Evolutionary conservation across 306 rosid species (phyloP).

Genomic region (Begonia peltatifolia): DNA sequence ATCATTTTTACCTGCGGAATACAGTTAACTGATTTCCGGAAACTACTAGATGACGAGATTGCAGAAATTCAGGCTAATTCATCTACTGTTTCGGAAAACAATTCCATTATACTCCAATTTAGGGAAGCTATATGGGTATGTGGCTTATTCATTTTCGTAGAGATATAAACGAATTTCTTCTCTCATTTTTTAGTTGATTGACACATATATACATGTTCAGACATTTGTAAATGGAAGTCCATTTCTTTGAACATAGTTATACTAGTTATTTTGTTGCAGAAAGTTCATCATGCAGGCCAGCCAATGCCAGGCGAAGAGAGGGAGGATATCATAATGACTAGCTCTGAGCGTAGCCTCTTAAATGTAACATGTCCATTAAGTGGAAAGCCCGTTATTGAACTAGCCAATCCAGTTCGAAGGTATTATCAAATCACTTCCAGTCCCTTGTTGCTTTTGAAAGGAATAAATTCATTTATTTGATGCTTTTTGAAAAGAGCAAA

Average conservation of each 20-base stretch:
- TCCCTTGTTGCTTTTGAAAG: neutral
- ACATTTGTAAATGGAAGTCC: neutral
- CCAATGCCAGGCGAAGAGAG: slow-evolving; percentile 92
- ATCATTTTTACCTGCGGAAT: neutral
- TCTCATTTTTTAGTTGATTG: neutral
- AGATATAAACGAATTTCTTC: neutral
- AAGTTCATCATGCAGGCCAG: slow-evolving; percentile 77
- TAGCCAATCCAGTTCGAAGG: slow-evolving; percentile 82
- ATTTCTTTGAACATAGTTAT: neutral
- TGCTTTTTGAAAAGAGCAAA: neutral
- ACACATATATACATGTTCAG: neutral
- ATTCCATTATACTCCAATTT: slow-evolving; percentile 48
- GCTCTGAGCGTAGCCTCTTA: slow-evolving; percentile 51
- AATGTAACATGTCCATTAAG: slow-evolving; percentile 64
- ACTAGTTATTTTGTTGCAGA: slow-evolving; percentile 40
- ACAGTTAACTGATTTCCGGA: slow-evolving; percentile 56
- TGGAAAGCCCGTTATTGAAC: slow-evolving; percentile 67
- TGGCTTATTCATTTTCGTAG: slow-evolving; percentile 6
- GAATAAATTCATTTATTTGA: neutral
- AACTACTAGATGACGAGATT: slow-evolving; percentile 48
- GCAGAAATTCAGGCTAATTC: slow-evolving; percentile 26
- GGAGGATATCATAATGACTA: slow-evolving; percentile 87
- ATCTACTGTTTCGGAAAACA: slow-evolving; percentile 22
- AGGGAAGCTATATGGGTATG: slow-evolving; percentile 91
- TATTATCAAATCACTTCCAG: slow-evolving; percentile 15